Conservation (phyloP, 1,139 yeast species). For the Kluyveromyces sp. region DNA sequence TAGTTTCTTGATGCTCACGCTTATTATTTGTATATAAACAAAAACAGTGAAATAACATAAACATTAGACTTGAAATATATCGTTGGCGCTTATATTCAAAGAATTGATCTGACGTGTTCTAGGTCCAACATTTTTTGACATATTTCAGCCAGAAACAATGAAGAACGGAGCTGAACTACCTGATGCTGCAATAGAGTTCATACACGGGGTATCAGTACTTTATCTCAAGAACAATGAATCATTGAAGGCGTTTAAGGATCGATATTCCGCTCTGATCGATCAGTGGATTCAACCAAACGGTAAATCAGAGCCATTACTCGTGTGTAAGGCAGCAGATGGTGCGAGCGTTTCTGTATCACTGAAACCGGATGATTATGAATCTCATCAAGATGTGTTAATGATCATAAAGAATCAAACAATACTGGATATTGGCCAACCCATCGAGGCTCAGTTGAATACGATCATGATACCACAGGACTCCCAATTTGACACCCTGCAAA, state of each 20-base stretch:
- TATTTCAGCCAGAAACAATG: background rate
- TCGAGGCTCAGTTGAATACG: constrained; percentile 23
- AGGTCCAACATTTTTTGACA: background rate
- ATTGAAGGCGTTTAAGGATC: background rate
- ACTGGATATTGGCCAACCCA: constrained; percentile 10
- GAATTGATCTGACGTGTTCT: background rate
- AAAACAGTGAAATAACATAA: background rate
- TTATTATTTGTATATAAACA: background rate
- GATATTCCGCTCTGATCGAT: background rate
- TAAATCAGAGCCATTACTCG: constrained; percentile 3
- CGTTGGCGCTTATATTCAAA: background rate
- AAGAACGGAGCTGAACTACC: background rate
- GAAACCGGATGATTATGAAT: background rate
- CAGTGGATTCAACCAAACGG: constrained; percentile 2
- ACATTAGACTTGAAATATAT: background rate
- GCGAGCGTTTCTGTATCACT: background rate
- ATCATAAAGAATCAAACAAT: constrained; percentile 13
- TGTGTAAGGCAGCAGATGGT: background rate
- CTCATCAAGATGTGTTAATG: constrained; percentile 6
- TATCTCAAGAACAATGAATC: constrained; percentile 1
- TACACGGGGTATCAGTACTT: background rate
- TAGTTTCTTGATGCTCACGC: too few relatives aligned
- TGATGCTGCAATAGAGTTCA: background rate
- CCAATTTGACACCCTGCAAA: constrained; percentile 48
- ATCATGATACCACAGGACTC: constrained; percentile 14